Base-by-base conservation (phyloP, 164 flowering plant genomes). In the Umbilicus rupestris region DNA sequence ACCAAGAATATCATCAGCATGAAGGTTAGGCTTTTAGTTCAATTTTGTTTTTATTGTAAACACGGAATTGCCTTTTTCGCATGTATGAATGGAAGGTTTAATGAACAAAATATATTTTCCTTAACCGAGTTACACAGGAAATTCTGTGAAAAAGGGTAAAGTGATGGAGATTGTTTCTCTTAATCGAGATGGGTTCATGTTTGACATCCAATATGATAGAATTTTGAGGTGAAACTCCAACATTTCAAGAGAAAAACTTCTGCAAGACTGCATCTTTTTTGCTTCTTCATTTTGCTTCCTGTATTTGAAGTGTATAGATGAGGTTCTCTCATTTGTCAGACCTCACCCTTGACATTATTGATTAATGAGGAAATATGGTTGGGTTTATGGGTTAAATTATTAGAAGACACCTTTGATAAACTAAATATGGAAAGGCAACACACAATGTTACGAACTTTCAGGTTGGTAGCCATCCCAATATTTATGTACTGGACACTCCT, bases 381-480 rank as follows among this genome's bases (percentile, higher is more conserved):
- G 7, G 24, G 24, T 55, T 16, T 55, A 5, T n/a, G 28, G n/a
- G 33, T 55, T 26, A 28, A 28, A 28, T 55, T 28, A 55, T 26
- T 7, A 29, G 33, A 55, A 28, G 33, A 55, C 5, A 29, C 29
- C 31, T 28, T 16, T 26, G 28, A 17, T 11, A 15, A 28, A 55
- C 0, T 19, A 55, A 55, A 55, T n/a, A n/a, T 14, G 10, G 5
- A 28, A 28, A 2, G 7, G 28, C 33, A 55, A 26, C 44, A 41
- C 10, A 12, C 12, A 41, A 12, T 35, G 2, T n/a, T 24, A n/a
- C 33, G 28, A 19, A 22, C 55, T 65, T 78, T 28, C 85, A 92
- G 96, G 85, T 92, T 66, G 96, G 78, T 47, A 90, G 98, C 77
- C 90, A 85, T 75, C 98, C 98, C 69, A 90, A 78, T 70, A 72